These are phyloP conservation scores for Stephania japonica DNA, from an alignment of 164 flowering plant genomes.

Conservation along the genomic window DNA sequence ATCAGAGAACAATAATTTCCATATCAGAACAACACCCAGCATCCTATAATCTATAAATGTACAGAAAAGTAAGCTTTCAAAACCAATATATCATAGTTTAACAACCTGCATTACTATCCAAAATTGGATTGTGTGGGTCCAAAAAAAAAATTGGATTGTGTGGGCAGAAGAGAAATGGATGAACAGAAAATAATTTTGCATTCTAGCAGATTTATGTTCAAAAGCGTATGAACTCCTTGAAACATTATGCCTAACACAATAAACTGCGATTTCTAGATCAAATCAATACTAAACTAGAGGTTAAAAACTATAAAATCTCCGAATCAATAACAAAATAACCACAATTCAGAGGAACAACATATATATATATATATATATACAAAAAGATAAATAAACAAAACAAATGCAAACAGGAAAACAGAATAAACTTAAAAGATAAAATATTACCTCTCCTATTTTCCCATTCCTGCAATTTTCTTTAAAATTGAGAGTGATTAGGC, in stretches of 20 bases:
- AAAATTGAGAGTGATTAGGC: slow-evolving; percentile 1
- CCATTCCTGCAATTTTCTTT: background rate
- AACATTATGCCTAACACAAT: background rate
- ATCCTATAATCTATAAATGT: too few species aligned
- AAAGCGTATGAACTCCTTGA: background rate
- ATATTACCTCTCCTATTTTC: background rate
- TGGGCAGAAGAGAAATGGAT: background rate
- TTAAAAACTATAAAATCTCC: background rate
- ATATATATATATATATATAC: too few species aligned
- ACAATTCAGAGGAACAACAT: background rate
- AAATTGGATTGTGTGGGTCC: too few species aligned
- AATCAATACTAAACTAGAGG: background rate
- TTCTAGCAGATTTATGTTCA: background rate
- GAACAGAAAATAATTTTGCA: background rate
- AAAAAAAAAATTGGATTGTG: too few species aligned
- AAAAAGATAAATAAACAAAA: background rate
- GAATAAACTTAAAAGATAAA: background rate
- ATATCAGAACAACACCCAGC: too few species aligned
- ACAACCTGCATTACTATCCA: too few species aligned
- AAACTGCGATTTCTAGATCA: background rate
- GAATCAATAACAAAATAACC: background rate
- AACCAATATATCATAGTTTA: too few species aligned
- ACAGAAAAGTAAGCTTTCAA: too few species aligned
- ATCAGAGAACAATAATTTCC: too few species aligned
- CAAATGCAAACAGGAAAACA: background rate